Percentiles rank a stretch among this genome's conserved stretches.
Evolutionary conservation across 192 early-diverging fungal species (phyloP).

Genomic region (Diversispora eburnea): DNA sequence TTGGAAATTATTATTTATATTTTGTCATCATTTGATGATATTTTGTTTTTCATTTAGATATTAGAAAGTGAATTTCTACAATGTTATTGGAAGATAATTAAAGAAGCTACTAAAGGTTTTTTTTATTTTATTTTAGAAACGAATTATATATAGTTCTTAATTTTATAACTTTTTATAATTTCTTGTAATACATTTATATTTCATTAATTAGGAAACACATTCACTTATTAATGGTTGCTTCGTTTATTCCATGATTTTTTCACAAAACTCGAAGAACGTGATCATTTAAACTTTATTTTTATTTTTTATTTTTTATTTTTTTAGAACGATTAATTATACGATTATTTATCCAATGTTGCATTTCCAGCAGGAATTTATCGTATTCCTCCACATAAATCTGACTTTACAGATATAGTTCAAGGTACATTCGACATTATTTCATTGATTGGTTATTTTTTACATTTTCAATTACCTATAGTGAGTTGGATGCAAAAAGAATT

Average conservation of each 20-base stretch:
- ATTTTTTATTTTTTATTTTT: constrained; percentile 1
- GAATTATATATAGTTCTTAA: too few relatives aligned
- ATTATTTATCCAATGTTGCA: constrained; percentile 55
- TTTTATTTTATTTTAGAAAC: constrained; percentile 11
- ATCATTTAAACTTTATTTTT: constrained; percentile 30
- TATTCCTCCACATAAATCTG: constrained; percentile 42
- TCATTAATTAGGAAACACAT: constrained; percentile 43
- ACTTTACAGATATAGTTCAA: constrained; percentile 54
- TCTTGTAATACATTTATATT: neutral
- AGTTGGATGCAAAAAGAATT: constrained; percentile 64
- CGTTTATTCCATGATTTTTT: constrained; percentile 53
- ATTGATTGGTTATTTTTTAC: neutral
- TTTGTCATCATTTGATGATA: neutral
- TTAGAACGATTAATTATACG: constrained; percentile 48
- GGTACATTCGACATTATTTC: constrained; percentile 33
- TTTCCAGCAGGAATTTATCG: constrained; percentile 48
- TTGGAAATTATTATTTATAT: neutral
- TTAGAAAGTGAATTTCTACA: constrained; percentile 52
- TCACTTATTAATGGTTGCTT: constrained; percentile 47
- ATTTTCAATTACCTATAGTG: constrained; percentile 39
- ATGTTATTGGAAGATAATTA: constrained; percentile 53
- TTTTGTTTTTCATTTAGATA: constrained; percentile 30
- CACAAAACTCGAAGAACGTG: constrained; percentile 47
- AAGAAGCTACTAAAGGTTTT: constrained; percentile 49
- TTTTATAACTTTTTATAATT: neutral